These are phyloP conservation scores for Phanerochaete carnosa DNA, from an alignment of 768 basidiomycete species.

Conservation along the genomic window DNA sequence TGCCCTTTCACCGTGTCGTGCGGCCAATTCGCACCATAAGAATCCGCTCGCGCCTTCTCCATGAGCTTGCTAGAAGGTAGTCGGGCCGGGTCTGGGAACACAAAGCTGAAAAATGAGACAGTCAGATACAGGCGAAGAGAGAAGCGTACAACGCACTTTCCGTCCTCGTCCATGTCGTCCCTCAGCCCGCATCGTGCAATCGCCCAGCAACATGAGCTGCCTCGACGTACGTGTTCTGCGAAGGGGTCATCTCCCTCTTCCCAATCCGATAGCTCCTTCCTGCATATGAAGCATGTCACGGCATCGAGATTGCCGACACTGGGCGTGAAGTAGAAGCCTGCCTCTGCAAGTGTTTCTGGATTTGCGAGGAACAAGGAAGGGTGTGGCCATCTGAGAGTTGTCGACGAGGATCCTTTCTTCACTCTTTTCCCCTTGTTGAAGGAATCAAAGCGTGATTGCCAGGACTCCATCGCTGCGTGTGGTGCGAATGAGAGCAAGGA, in stretches of 20 bases:
- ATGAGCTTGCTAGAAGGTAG: constrained; percentile 65
- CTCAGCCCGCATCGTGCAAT: constrained; percentile 68
- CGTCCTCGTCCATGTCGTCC: constrained; percentile 53
- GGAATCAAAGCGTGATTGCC: constrained; percentile 53
- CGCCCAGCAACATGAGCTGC: constrained; percentile 79
- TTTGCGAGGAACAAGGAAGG: constrained; percentile 61
- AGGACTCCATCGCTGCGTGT: constrained; percentile 20
- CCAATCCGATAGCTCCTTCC: constrained; percentile 83
- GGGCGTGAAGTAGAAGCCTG: constrained; percentile 86
- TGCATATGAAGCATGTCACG: constrained; percentile 83
- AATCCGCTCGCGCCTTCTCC: constrained; percentile 69
- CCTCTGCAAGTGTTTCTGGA: constrained; percentile 73
- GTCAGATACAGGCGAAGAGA: not conserved
- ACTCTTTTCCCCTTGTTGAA: constrained; percentile 63
- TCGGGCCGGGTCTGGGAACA: constrained; percentile 55
- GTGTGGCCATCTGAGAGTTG: constrained; percentile 73
- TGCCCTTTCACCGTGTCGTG: constrained; percentile 63
- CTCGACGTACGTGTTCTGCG: constrained; percentile 74
- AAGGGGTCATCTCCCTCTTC: constrained; percentile 83
- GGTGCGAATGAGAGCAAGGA: not conserved
- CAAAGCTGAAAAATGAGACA: constrained; percentile 41
- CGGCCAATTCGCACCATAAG: constrained; percentile 64
- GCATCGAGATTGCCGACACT: constrained; percentile 65
- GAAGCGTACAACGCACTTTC: constrained; percentile 39
- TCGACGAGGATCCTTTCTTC: constrained; percentile 48